Percentiles rank a stretch among this genome's conserved stretches.
Evolutionary conservation across 768 basidiomycete species (phyloP).

Genomic region (Lactifluus hygrophoroides): DNA sequence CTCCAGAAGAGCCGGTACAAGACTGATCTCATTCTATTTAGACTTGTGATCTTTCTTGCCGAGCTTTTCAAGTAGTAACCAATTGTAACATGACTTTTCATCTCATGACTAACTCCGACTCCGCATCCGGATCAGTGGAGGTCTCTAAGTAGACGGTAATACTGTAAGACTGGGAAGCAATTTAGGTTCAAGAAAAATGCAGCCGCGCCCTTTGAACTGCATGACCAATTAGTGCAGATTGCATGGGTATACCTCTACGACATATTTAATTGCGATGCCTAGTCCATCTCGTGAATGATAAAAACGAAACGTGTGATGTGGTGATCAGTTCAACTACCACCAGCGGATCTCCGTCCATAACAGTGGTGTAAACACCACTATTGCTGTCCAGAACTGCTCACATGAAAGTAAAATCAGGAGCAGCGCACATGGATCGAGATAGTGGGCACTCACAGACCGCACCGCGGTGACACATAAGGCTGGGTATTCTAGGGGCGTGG

Average conservation of each 20-base stretch:
- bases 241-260: not conserved
- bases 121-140: not conserved
- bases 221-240: not conserved
- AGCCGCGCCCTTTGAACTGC: not conserved
- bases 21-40: constrained; percentile 10
- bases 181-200: not conserved
- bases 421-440: not conserved
- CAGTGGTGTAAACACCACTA: constrained; percentile 80
- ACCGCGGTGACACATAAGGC: constrained; percentile 49
- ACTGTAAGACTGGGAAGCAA: too few species aligned
- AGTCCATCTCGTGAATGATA: not conserved
- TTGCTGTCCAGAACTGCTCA: constrained; percentile 79
- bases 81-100: constrained; percentile 5
- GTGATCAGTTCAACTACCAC: constrained; percentile 34
- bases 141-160: not conserved
- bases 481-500: constrained; percentile 61
- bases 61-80: not conserved
- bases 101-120: not conserved
- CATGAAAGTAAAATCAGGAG: not conserved
- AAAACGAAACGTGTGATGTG: not conserved
- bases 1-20: constrained; percentile 50
- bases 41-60: not conserved
- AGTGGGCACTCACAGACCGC: constrained; percentile 46
- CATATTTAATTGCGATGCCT: not conserved
- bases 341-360: constrained; percentile 82